Evolutionary conservation across 345 rosid species (phyloP).

Genomic region (Draba incana): DNA sequence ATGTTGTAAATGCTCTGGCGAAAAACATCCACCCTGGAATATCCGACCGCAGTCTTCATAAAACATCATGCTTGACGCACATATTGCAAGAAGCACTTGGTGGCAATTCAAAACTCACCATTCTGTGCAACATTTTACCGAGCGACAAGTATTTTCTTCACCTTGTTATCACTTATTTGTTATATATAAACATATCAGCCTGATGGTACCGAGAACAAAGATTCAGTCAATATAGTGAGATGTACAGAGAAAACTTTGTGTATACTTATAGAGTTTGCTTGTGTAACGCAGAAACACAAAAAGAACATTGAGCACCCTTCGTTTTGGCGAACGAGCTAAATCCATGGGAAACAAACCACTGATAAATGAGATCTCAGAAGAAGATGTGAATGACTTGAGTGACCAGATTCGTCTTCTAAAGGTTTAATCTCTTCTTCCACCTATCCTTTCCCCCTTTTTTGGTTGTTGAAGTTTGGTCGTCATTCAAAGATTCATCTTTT

Average conservation of each 20-base stretch:
- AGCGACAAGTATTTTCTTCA: constrained; percentile 57
- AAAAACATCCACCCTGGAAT: constrained; percentile 51
- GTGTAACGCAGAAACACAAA: constrained; percentile 62
- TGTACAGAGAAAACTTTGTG: not conserved
- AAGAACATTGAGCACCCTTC: constrained; percentile 78
- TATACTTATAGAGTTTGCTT: constrained; percentile 30
- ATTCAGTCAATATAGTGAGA: constrained; percentile 6
- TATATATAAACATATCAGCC: constrained; percentile 11
- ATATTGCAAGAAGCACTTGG: constrained; percentile 88
- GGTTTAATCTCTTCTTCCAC: constrained; percentile 44
- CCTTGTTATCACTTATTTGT: constrained; percentile 10
- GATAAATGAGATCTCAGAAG: constrained; percentile 90
- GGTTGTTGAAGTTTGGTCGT: constrained; percentile 27
- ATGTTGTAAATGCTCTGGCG: constrained; percentile 65
- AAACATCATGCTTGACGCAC: constrained; percentile 74
- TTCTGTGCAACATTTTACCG: constrained; percentile 74
- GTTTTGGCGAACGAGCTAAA: constrained; percentile 85
- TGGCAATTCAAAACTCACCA: constrained; percentile 91
- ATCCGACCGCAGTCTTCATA: constrained; percentile 52
- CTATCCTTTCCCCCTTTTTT: not conserved
- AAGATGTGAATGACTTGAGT: constrained; percentile 92
- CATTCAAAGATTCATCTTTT: constrained; percentile 24
- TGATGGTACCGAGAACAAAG: constrained; percentile 21
- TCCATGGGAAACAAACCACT: constrained; percentile 73
- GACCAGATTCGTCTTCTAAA: constrained; percentile 93